Base-by-base conservation (phyloP, 176 grass and related monocot genomes). In the Carex cristatella region DNA sequence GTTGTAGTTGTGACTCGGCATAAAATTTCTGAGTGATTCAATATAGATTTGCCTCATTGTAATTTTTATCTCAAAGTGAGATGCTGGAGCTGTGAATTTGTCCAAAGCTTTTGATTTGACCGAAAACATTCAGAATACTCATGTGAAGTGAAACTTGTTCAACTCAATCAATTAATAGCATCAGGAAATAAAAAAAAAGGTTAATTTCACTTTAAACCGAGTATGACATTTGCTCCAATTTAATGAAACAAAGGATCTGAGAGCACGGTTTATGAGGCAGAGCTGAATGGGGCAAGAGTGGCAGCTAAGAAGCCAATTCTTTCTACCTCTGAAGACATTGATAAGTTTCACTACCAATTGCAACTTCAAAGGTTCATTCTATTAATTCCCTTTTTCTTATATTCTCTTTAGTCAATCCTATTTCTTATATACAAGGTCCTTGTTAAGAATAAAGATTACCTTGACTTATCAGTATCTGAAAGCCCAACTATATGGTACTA, bases 261-360 rank as follows among this genome's bases (percentile, higher is more conserved):
- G 88, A 98, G 95, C 86, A 95, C 91, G 5, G 95, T 98, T 78
- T 98, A 93, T 79, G 95, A 98, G 66, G 95, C 89, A 27, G 60
- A 83, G 51, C 86, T 98, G 57, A 61, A 69, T 58, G 91, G 91
- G 42, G 85, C 79, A 58, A 90, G 88, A 33, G 91, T 82, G 28
- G 93, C 93, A 53, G 93, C 93, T 16, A 98, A 98, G 93, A 98
- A 98, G 88, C 95, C 91, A 33, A 81, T 98, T 35, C 91, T 98
- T 68, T 77, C 93, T 81, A 98, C 95, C 46, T 64, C 93, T 79
- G 95, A 98, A 8, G 93, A 93, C 79, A 86, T 98, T 65, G 95
- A 98, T 75, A 94, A 94, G 79, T 95, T 98, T 83, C 95, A 98
- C 78, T 94, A 93, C 81, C 88, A 98, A 83, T 91, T 98, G 42